Conservation (phyloP, 768 basidiomycete species). For the Podaxis rugospora region DNA sequence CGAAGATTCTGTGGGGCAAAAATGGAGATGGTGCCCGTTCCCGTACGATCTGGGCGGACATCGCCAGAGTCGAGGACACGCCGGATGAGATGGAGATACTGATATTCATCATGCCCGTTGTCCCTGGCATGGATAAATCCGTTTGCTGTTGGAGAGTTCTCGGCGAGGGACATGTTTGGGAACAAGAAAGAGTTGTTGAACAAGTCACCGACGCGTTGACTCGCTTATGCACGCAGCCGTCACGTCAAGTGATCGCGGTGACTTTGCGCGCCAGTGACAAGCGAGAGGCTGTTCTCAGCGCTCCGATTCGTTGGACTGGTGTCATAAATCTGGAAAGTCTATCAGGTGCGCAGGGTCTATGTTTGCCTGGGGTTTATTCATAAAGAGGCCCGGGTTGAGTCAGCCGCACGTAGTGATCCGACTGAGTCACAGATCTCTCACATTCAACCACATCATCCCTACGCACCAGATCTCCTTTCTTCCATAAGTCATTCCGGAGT, state of each 20-base stretch:
- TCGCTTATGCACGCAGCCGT: conserved; percentile 4
- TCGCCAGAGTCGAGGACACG: conserved; percentile 76
- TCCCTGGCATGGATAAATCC: background rate
- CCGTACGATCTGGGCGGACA: conserved; percentile 83
- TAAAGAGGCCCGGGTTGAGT: background rate
- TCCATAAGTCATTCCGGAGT: too few relatives aligned
- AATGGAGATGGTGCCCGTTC: conserved; percentile 88
- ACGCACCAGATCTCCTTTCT: too few relatives aligned
- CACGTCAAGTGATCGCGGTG: conserved; percentile 2
- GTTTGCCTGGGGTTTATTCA: background rate
- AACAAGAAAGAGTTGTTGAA: background rate
- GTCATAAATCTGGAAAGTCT: too few relatives aligned
- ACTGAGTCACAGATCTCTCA: background rate
- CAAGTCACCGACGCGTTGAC: background rate
- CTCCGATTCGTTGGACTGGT: background rate
- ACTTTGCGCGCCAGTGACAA: conserved; percentile 3
- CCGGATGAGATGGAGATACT: conserved; percentile 83
- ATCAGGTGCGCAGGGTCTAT: too few relatives aligned
- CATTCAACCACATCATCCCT: background rate
- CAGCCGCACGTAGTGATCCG: background rate
- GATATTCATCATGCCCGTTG: conserved; percentile 71
- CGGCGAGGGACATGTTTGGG: background rate
- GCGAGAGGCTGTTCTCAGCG: too few relatives aligned
- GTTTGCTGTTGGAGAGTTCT: background rate
- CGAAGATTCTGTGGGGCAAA: conserved; percentile 90